Evolutionary conservation across 495 filamentous ascomycete genomes (phyloP).

Genomic region (Trichoderma reesei): DNA sequence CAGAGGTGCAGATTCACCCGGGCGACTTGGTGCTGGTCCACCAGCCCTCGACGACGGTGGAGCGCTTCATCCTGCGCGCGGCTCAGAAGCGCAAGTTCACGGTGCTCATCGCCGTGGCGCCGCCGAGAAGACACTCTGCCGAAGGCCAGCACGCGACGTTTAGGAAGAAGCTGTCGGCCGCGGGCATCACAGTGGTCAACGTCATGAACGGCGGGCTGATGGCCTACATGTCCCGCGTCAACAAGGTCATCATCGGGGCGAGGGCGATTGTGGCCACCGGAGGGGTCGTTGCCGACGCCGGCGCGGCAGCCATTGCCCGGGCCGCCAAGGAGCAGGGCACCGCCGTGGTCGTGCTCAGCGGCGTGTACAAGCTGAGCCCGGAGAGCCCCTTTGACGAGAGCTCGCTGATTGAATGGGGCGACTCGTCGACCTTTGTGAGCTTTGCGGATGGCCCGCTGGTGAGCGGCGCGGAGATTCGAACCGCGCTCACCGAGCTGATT

Average conservation of each 20-base stretch:
- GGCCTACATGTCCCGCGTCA: slow-evolving; percentile 85
- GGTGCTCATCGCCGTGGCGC: slow-evolving; percentile 66
- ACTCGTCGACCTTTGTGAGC: slow-evolving; percentile 59
- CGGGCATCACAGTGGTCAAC: slow-evolving; percentile 70
- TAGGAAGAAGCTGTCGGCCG: slow-evolving; percentile 62
- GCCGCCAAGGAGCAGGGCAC: slow-evolving; percentile 71
- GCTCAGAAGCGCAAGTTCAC: slow-evolving; percentile 81
- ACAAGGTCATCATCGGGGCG: slow-evolving; percentile 84
- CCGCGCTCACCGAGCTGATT: slow-evolving; percentile 75
- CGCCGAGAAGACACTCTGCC: slow-evolving; percentile 28
- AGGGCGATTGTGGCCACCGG: slow-evolving; percentile 82
- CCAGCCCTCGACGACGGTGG: slow-evolving; percentile 68
- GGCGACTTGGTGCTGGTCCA: slow-evolving; percentile 84
- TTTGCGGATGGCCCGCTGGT: slow-evolving; percentile 69
- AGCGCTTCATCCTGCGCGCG: slow-evolving; percentile 76
- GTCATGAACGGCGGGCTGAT: slow-evolving; percentile 78
- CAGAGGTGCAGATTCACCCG: slow-evolving; percentile 80
- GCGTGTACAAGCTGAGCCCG: slow-evolving; percentile 84
- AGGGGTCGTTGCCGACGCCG: slow-evolving; percentile 68
- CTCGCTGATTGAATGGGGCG: slow-evolving; percentile 69
- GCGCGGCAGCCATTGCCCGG: slow-evolving; percentile 65
- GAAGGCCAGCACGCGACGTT: slow-evolving; percentile 40
- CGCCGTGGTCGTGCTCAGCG: slow-evolving; percentile 74
- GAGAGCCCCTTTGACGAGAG: slow-evolving; percentile 74
- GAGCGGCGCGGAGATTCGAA: slow-evolving; percentile 66